Conservation (phyloP, 2,329 filamentous ascomycete genomes). For the Hymenoscyphus albidus region DNA sequence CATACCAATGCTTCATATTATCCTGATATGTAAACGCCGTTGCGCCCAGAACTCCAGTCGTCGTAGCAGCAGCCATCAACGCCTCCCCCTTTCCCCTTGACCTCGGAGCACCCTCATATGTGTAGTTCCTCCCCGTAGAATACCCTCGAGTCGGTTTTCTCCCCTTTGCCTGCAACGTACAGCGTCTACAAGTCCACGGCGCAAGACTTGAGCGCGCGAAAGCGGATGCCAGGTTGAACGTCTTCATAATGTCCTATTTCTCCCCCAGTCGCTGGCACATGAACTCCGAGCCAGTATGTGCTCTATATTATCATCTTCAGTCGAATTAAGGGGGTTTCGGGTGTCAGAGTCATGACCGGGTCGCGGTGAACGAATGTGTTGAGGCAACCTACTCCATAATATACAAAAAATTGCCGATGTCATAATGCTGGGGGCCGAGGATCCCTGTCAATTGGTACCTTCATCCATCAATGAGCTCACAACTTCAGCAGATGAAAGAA, state of each 20-base stretch:
- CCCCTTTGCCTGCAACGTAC: conserved; percentile 18
- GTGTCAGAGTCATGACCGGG: background rate
- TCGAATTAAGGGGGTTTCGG: background rate
- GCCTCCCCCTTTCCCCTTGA: conserved; percentile 20
- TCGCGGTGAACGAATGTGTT: background rate
- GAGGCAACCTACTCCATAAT: background rate
- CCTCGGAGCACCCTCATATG: conserved; percentile 9
- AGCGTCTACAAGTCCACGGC: conserved; percentile 32
- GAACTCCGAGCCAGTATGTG: background rate
- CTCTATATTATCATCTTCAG: background rate
- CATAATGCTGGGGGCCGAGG: background rate
- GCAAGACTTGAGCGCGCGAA: conserved; percentile 10
- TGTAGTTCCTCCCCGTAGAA: conserved; percentile 13
- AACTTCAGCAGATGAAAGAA: background rate
- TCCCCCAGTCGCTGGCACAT: background rate
- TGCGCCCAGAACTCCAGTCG: conserved; percentile 25
- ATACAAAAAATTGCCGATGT: conserved; percentile 2
- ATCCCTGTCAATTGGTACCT: background rate
- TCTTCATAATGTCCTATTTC: conserved; percentile 25
- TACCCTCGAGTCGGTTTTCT: conserved; percentile 12
- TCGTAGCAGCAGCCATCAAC: conserved; percentile 22
- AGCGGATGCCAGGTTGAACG: conserved; percentile 23
- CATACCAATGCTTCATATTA: conserved; percentile 72
- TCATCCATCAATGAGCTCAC: background rate
- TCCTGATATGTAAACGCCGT: conserved; percentile 51